Percentiles rank a stretch among this genome's conserved stretches.
phyloP scores from a whole-genome alignment of 768 basidiomycete genomes.

The Collybia sordida region DNA sequence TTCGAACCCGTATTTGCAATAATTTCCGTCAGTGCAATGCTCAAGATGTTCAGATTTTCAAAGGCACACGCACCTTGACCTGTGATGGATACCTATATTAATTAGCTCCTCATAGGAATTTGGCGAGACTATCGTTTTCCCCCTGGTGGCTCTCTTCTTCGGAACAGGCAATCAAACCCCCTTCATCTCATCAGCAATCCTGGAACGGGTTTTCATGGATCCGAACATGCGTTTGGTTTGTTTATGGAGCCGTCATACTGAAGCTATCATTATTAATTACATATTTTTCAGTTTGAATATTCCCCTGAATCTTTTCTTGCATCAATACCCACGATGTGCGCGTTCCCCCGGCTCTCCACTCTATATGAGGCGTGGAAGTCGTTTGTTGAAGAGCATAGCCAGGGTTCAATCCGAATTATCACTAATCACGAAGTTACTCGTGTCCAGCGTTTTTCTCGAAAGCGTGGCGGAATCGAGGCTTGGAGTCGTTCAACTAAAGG shows the following conservation, averaged over 20 bases:
- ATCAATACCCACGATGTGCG: conserved; percentile 27
- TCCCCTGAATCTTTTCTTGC: conserved; percentile 27
- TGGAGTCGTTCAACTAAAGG: conserved; percentile 26
- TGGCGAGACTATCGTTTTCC: conserved; percentile 28
- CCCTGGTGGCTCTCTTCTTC: conserved; percentile 30
- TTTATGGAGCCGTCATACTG: not conserved
- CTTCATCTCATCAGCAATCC: conserved; percentile 30
- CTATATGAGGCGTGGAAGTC: conserved; percentile 26
- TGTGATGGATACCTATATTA: not conserved
- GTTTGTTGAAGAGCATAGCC: conserved; percentile 22
- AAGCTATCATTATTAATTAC: not conserved
- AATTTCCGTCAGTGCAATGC: conserved; percentile 27
- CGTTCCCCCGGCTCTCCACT: conserved; percentile 25
- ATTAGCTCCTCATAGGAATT: conserved; percentile 18
- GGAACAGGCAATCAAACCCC: conserved; percentile 33
- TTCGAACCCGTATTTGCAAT: conserved; percentile 27
- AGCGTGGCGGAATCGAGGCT: conserved; percentile 17
- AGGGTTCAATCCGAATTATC: conserved; percentile 21
- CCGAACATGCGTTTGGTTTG: conserved; percentile 30
- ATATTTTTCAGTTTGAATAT: conserved; percentile 23
- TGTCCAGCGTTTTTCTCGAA: conserved; percentile 19
- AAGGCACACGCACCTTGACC: conserved; percentile 16
- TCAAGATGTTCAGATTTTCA: conserved; percentile 28
- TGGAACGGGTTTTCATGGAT: conserved; percentile 33
- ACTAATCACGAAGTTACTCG: conserved; percentile 25